phyloP scores from a whole-genome alignment of 805 yeast species.

The Saccharomycopsis sp. region DNA sequence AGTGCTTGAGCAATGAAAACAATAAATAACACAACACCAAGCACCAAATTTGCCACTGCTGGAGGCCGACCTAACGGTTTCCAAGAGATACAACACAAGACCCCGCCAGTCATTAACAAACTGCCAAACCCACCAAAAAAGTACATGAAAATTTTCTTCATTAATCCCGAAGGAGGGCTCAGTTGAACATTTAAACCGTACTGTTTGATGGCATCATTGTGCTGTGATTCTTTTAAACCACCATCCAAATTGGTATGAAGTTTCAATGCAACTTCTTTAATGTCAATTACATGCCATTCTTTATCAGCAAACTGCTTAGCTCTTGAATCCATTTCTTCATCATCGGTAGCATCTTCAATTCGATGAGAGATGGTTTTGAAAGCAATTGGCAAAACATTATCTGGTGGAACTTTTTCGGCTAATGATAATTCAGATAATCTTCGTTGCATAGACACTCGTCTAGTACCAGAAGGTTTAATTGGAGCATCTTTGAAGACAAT shows the following conservation, averaged over 20 bases:
- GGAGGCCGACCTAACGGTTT: slow-evolving; percentile 45
- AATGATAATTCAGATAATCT: neutral
- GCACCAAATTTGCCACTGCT: slow-evolving; percentile 35
- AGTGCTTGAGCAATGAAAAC: slow-evolving; percentile 37
- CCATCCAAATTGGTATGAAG: slow-evolving; percentile 23
- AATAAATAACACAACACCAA: slow-evolving; percentile 35
- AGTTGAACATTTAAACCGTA: slow-evolving; percentile 34
- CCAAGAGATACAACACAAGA: slow-evolving; percentile 38
- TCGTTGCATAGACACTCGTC: neutral
- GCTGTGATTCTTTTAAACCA: slow-evolving; percentile 26
- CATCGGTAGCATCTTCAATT: slow-evolving; percentile 27
- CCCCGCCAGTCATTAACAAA: slow-evolving; percentile 35
- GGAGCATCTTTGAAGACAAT: neutral
- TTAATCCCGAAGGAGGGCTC: slow-evolving; percentile 31
- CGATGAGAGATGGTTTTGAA: slow-evolving; percentile 34
- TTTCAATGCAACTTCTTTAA: slow-evolving; percentile 25
- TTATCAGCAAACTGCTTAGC: slow-evolving; percentile 26
- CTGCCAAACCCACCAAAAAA: slow-evolving; percentile 45
- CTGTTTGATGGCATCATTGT: slow-evolving; percentile 13
- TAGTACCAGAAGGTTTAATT: neutral
- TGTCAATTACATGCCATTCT: slow-evolving; percentile 29
- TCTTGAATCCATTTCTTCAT: slow-evolving; percentile 19
- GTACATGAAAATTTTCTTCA: slow-evolving; percentile 32
- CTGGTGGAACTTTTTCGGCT: slow-evolving; percentile 22
- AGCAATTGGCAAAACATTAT: slow-evolving; percentile 30